These are phyloP conservation scores for Ehretia macrophylla DNA, from an alignment of 257 asterid genomes.

Conservation along the genomic window DNA sequence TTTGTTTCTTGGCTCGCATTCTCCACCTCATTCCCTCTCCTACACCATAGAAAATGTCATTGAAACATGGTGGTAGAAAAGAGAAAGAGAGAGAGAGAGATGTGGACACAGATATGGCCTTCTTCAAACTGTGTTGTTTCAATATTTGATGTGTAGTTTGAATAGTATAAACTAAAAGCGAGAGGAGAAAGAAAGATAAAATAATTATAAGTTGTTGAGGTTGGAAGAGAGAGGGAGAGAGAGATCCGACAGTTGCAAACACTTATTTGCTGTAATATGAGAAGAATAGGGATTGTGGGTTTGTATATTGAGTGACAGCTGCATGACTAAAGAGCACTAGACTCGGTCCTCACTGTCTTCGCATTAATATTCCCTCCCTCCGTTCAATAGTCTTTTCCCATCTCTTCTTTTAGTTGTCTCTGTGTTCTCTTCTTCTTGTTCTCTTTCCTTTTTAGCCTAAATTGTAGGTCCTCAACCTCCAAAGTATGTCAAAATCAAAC, in stretches of 20 bases:
- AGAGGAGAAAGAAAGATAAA: background rate
- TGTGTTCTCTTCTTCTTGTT: constrained; percentile 20
- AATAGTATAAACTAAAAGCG: constrained; percentile 7
- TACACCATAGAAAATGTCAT: too few species aligned
- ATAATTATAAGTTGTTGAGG: constrained; percentile 10
- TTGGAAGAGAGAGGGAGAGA: constrained; percentile 18
- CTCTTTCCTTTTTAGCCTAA: constrained; percentile 12
- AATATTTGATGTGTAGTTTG: background rate
- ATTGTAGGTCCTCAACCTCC: background rate
- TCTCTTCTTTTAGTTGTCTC: constrained; percentile 3
- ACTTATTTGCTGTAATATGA: constrained; percentile 63
- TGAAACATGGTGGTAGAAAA: too few species aligned
- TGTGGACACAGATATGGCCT: too few species aligned
- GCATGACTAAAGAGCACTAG: constrained; percentile 75
- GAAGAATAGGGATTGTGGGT: constrained; percentile 31
- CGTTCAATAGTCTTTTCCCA: constrained; percentile 12
- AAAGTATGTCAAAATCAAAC: background rate
- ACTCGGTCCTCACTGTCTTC: constrained; percentile 68
- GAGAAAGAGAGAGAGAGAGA: too few species aligned
- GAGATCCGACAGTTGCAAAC: constrained; percentile 82
- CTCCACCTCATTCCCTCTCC: too few species aligned
- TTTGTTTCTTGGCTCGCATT: too few species aligned
- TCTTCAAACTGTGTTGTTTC: too few species aligned
- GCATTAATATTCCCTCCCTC: constrained; percentile 27
- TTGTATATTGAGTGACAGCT: constrained; percentile 89